Evolutionary conservation across 192 early-diverging fungal genomes (phyloP).

Genomic region (Haplosporangium gracile): DNA sequence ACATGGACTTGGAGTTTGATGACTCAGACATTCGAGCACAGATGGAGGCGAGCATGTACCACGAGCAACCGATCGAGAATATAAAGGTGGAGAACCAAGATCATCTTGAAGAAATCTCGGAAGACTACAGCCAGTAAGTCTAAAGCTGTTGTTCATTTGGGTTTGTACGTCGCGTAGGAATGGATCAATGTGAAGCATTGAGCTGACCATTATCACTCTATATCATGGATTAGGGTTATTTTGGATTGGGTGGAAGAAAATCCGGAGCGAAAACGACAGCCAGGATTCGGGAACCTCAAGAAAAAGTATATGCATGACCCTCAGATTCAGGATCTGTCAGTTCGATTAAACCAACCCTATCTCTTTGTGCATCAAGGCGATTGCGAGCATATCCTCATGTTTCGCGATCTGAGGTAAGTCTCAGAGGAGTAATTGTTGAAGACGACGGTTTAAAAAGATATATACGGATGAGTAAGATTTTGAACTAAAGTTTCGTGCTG

Average conservation of each 20-base stretch:
- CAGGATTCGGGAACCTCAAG: conserved; percentile 62
- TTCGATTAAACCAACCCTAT: conserved; percentile 77
- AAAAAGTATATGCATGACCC: conserved; percentile 71
- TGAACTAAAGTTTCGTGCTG: not conserved
- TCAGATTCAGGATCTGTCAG: conserved; percentile 71
- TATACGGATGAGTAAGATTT: not conserved
- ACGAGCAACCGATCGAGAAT: conserved; percentile 18
- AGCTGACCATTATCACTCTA: not conserved
- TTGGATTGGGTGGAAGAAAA: conserved; percentile 77
- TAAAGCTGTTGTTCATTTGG: not conserved
- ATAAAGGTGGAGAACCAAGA: conserved; percentile 26
- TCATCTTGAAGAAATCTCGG: conserved; percentile 15
- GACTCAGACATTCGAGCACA: conserved; percentile 16
- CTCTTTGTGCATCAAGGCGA: conserved; percentile 82
- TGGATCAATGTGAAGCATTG: not conserved
- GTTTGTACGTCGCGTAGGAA: not conserved
- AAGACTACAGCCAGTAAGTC: conserved; percentile 75
- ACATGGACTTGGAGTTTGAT: conserved; percentile 16
- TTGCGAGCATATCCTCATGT: conserved; percentile 82
- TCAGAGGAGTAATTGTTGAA: not conserved
- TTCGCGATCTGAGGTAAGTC: conserved; percentile 71
- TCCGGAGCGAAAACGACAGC: conserved; percentile 60
- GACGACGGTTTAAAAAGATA: not conserved
- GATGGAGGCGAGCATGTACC: not conserved
- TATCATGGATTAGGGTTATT: conserved; percentile 61